Conservation (phyloP, 2,329 filamentous ascomycete genomes). For the Stagonosporopsis chrysanthemi region DNA sequence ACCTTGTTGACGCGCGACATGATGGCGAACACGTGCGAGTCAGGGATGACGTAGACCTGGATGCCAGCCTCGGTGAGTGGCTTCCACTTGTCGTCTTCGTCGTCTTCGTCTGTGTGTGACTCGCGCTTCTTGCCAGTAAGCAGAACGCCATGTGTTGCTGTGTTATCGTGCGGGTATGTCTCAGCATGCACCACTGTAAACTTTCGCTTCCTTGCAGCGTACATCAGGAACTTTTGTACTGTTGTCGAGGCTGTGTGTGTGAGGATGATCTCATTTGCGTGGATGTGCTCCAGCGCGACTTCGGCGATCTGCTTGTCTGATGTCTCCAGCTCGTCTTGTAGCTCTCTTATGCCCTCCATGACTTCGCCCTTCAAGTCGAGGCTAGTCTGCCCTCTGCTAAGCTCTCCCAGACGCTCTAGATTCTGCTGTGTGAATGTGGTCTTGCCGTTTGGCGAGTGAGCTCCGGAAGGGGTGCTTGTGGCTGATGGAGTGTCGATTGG, state of each 20-base stretch:
- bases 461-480: constrained; percentile 60
- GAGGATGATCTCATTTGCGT: constrained; percentile 90
- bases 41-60: constrained; percentile 82
- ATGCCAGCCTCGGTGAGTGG: constrained; percentile 80
- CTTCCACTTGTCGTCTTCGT: constrained; percentile 70
- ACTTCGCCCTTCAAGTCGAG: constrained; percentile 88
- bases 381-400: constrained; percentile 49
- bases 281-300: constrained; percentile 89
- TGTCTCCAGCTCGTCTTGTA: constrained; percentile 92
- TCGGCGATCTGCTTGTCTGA: constrained; percentile 92
- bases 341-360: constrained; percentile 91
- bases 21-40: constrained; percentile 86
- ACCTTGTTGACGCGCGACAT: constrained; percentile 98
- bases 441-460: constrained; percentile 59
- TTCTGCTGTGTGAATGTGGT: constrained; percentile 44
- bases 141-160: constrained; percentile 67
- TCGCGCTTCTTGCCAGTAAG: constrained; percentile 60
- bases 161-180: constrained; percentile 73
- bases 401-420: constrained; percentile 49
- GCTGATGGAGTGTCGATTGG: constrained; percentile 59
- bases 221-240: constrained; percentile 87
- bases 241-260: constrained; percentile 86
- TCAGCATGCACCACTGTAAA: constrained; percentile 90
- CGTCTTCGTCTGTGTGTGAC: constrained; percentile 59
- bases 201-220: constrained; percentile 85